Conservation (phyloP, 78 protist genomes). For the Mastigamoeba balamuthi region DNA sequence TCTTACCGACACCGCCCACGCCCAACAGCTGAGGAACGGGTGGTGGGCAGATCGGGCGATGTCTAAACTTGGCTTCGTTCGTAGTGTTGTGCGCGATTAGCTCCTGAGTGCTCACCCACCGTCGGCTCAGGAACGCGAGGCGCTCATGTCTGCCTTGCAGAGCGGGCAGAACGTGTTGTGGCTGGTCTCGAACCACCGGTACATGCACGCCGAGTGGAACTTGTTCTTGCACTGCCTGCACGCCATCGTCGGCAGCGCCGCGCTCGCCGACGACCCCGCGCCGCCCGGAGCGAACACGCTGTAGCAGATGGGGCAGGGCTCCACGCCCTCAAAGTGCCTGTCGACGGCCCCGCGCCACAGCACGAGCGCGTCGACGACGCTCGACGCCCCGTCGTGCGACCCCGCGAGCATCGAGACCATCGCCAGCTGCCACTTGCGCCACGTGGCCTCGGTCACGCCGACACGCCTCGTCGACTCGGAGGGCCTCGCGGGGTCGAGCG, state of each 20-base stretch:
- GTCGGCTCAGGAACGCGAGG: no score
- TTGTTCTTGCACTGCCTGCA: conserved; percentile 58
- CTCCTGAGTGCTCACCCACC: no score
- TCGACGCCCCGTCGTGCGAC: conserved; percentile 53
- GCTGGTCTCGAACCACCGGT: conserved; percentile 60
- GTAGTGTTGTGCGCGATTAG: no score
- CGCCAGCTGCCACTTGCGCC: conserved; percentile 54
- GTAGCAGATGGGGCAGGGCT: conserved; percentile 77
- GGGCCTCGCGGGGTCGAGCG: conserved; percentile 23
- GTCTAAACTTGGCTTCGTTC: no score
- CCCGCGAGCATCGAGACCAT: conserved; percentile 52
- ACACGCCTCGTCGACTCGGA: conserved; percentile 32
- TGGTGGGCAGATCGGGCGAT: no score
- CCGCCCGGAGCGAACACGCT: conserved; percentile 23
- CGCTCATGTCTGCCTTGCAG: conserved; percentile 21
- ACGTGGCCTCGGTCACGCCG: conserved; percentile 55
- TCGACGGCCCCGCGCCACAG: conserved; percentile 57
- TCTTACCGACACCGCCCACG: no score
- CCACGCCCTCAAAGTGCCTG: conserved; percentile 68
- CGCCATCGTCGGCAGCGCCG: conserved; percentile 47
- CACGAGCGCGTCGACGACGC: conserved; percentile 48
- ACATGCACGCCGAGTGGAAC: conserved; percentile 69
- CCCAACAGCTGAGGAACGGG: no score
- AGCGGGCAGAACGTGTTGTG: conserved; percentile 60
- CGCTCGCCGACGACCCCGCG: background rate